A percentile compares a stretch with the other conserved stretches of the same genome.
These are phyloP conservation scores for Carnegiea gigantea DNA, from an alignment of 179 eudicot genomes.

Conservation along the genomic window DNA sequence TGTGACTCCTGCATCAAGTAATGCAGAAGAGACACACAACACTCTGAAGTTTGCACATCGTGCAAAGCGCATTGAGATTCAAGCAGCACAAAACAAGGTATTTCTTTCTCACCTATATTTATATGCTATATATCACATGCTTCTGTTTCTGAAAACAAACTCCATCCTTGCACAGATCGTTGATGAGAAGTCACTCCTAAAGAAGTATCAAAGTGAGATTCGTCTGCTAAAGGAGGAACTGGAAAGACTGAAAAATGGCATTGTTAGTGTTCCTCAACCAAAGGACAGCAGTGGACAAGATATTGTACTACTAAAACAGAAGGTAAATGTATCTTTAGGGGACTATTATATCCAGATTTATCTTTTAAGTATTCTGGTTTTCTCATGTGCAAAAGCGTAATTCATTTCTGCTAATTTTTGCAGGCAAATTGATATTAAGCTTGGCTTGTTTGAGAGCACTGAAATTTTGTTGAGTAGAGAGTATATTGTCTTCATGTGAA, in stretches of 20 bases:
- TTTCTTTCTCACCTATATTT: constrained; percentile 17
- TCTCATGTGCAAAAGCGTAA: not conserved
- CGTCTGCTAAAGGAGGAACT: constrained; percentile 86
- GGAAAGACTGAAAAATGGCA: constrained; percentile 84
- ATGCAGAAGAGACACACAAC: constrained; percentile 94
- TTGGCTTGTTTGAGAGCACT: not conserved
- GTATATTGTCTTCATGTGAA: not conserved
- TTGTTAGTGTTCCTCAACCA: constrained; percentile 60
- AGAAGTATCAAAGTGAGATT: constrained; percentile 97
- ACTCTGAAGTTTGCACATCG: constrained; percentile 98
- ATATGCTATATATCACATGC: constrained; percentile 3
- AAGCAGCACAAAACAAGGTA: constrained; percentile 98
- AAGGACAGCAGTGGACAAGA: constrained; percentile 70
- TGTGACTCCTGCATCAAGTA: constrained; percentile 96
- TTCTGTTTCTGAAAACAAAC: constrained; percentile 18
- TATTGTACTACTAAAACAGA: constrained; percentile 74
- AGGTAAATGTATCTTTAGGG: constrained; percentile 43
- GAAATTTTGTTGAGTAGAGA: not conserved
- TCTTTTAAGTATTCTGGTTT: not conserved
- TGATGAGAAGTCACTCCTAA: constrained; percentile 96
- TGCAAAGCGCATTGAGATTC: constrained; percentile 91
- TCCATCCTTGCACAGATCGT: constrained; percentile 60
- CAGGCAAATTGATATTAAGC: not conserved
- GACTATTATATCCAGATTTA: not conserved
- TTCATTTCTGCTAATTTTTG: not conserved